A percentile compares a stretch with the other conserved stretches of the same genome.
Evolutionary conservation across 805 yeast genomes (phyloP).

Genomic region (Wickerhamomyces alni): DNA sequence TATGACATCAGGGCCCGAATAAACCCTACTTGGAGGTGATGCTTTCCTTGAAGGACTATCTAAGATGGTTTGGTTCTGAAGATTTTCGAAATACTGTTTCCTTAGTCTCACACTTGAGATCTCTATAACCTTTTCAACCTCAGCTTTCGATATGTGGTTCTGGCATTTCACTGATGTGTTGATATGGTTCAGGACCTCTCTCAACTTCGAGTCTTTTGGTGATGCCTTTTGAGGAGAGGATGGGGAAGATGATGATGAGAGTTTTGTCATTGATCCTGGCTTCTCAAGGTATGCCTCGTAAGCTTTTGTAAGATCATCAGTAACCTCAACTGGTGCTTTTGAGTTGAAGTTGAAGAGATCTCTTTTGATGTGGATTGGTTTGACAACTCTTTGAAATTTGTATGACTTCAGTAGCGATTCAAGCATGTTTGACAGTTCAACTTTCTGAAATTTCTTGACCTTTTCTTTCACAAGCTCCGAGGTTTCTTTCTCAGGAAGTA

Average conservation of each 20-base stretch:
- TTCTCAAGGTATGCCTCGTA: slow-evolving; percentile 4
- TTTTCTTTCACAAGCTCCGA: slow-evolving; percentile 5
- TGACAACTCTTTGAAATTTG: slow-evolving; percentile 8
- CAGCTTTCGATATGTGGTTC: too few relatives aligned
- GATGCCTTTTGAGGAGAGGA: neutral
- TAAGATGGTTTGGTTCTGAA: neutral
- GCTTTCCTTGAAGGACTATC: too few relatives aligned
- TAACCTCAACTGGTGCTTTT: neutral
- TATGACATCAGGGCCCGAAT: neutral
- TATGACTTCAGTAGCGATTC: slow-evolving; percentile 10
- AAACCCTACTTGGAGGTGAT: too few relatives aligned
- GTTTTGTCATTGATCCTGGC: neutral
- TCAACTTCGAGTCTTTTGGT: neutral
- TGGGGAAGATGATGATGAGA: neutral
- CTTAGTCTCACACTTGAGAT: slow-evolving; percentile 7
- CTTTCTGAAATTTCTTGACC: slow-evolving; percentile 9
- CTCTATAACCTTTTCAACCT: too few relatives aligned
- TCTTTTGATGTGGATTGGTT: neutral
- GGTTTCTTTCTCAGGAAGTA: slow-evolving; percentile 7
- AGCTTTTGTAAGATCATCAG: slow-evolving; percentile 5
- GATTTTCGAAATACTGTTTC: slow-evolving; percentile 16
- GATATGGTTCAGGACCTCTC: slow-evolving; percentile 8
- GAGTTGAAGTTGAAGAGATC: too few relatives aligned
- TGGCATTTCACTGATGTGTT: neutral
- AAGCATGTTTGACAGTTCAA: slow-evolving; percentile 14